Evolutionary conservation across 1,284 basidiomycete species (phyloP).

Genomic region (Agaricales sp.): DNA sequence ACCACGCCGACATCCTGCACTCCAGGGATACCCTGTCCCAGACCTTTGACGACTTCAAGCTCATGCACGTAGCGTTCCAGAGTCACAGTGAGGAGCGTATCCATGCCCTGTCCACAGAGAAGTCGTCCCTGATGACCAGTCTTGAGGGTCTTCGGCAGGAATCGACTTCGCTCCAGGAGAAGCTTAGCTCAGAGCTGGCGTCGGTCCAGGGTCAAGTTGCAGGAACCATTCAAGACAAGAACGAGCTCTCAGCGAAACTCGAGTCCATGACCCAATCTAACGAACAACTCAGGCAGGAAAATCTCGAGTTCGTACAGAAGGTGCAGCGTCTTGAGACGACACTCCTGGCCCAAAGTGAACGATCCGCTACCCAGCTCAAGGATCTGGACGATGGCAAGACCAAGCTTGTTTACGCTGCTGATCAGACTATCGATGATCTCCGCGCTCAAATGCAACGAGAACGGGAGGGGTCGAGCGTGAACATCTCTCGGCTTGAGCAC

Average conservation of each 20-base stretch:
- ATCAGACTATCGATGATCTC: neutral
- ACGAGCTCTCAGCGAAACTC: neutral
- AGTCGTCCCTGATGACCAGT: neutral
- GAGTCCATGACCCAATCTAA: neutral
- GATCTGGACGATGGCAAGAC: neutral
- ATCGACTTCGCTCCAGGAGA: neutral
- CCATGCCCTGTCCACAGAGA: neutral
- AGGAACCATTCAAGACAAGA: no score
- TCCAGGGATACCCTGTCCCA: no score
- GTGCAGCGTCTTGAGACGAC: neutral
- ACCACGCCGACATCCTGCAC: no score
- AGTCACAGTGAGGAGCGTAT: neutral
- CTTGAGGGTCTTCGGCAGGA: neutral
- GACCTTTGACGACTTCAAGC: no score
- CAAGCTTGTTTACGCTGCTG: neutral
- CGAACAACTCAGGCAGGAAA: neutral
- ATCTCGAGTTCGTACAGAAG: neutral
- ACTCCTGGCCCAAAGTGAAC: neutral
- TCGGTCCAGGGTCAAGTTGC: no score
- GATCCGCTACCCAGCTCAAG: neutral
- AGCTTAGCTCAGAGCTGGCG: neutral
- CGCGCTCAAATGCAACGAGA: neutral
- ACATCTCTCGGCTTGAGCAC: neutral
- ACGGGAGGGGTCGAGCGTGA: neutral
- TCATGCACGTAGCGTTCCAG: no score